phyloP scores from a whole-genome alignment of 768 basidiomycete genomes.

The Calocybe gangraenosa region DNA sequence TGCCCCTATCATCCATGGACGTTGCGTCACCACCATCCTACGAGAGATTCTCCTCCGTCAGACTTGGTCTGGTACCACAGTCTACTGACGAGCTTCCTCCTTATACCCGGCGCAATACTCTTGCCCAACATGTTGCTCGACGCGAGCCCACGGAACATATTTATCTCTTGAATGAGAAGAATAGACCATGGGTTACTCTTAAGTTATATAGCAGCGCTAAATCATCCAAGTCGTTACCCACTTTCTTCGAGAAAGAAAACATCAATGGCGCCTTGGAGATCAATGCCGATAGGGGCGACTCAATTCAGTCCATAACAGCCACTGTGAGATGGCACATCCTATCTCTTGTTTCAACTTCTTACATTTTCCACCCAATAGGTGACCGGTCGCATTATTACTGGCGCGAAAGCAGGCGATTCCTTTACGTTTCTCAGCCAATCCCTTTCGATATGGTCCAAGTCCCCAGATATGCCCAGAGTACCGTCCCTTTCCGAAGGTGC shows the following conservation, averaged over 20 bases:
- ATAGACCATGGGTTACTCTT: slow-evolving; percentile 40
- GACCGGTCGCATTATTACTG: slow-evolving; percentile 50
- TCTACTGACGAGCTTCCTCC: slow-evolving; percentile 43
- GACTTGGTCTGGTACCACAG: slow-evolving; percentile 46
- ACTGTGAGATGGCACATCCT: slow-evolving; percentile 26
- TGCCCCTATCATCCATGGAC: slow-evolving; percentile 32
- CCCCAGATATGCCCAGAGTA: slow-evolving; percentile 32
- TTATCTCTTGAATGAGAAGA: slow-evolving; percentile 37
- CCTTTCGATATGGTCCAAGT: slow-evolving; percentile 47
- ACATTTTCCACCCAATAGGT: slow-evolving; percentile 25
- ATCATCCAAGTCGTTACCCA: slow-evolving; percentile 46
- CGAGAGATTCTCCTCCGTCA: slow-evolving; percentile 40
- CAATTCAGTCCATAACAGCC: slow-evolving; percentile 43
- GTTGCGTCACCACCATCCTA: slow-evolving; percentile 45
- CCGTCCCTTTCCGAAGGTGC: slow-evolving; percentile 38
- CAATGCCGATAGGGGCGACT: slow-evolving; percentile 46
- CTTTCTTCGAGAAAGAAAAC: slow-evolving; percentile 52
- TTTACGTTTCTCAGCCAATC: slow-evolving; percentile 41
- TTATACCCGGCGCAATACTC: slow-evolving; percentile 45
- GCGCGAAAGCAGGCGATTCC: slow-evolving; percentile 36
- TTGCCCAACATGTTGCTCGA: slow-evolving; percentile 32
- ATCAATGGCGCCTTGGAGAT: slow-evolving; percentile 45
- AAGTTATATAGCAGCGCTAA: slow-evolving; percentile 48
- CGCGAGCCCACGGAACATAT: slow-evolving; percentile 48
- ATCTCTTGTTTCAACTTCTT: background rate